These are phyloP conservation scores for Grammothele lineata DNA, from an alignment of 768 basidiomycete genomes.

Conservation along the genomic window DNA sequence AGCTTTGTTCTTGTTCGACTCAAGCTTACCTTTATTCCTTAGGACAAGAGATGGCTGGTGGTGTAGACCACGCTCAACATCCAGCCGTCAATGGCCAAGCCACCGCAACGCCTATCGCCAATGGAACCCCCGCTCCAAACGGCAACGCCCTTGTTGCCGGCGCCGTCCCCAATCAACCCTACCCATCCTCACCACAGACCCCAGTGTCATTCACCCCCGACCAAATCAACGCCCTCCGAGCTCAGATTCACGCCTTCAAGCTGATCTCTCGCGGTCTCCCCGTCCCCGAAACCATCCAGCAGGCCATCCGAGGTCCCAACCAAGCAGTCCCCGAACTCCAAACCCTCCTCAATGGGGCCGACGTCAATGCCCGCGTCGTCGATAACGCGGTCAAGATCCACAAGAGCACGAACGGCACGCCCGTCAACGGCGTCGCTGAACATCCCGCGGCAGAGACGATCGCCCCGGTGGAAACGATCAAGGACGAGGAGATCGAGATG, in stretches of 20 bases:
- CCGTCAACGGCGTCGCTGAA: constrained; percentile 18
- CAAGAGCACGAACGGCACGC: constrained; percentile 40
- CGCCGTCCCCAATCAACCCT: constrained; percentile 43
- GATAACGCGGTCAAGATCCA: constrained; percentile 74
- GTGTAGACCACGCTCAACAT: constrained; percentile 7
- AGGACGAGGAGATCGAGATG: constrained; percentile 55
- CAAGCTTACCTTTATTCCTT: background rate
- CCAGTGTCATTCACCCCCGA: constrained; percentile 77
- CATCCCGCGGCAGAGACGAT: constrained; percentile 2
- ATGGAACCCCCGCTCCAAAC: constrained; percentile 32
- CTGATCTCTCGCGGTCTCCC: constrained; percentile 61
- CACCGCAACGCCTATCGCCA: constrained; percentile 19
- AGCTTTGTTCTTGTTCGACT: background rate
- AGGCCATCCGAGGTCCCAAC: constrained; percentile 64
- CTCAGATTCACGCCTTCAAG: constrained; percentile 82
- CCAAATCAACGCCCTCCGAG: constrained; percentile 71
- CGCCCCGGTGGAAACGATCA: constrained; percentile 25
- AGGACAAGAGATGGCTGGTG: constrained; percentile 6
- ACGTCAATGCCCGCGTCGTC: constrained; percentile 58
- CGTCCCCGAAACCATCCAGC: constrained; percentile 65
- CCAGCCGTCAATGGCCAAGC: constrained; percentile 23
- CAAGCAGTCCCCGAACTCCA: constrained; percentile 59
- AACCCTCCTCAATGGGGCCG: constrained; percentile 56
- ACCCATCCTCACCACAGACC: constrained; percentile 55
- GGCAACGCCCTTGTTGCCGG: constrained; percentile 45